These are phyloP conservation scores for Candida koratica DNA, from an alignment of 805 yeast species.

Conservation along the genomic window DNA sequence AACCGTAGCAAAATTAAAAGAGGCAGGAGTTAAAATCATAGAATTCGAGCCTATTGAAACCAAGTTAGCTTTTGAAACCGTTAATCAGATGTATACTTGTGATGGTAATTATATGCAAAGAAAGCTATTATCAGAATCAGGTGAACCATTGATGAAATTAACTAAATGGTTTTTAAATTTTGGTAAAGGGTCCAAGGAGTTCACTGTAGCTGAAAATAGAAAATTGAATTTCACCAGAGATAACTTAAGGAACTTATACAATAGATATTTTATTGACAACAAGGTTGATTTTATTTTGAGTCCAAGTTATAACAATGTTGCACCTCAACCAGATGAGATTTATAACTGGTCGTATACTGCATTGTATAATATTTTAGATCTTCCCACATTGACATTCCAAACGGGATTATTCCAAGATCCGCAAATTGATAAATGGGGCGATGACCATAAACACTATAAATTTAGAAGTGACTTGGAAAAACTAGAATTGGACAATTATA, in stretches of 20 bases:
- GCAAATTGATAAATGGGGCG: conserved; percentile 45
- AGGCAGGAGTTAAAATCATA: conserved; percentile 56
- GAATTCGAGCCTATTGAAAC: conserved; percentile 57
- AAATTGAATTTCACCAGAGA: conserved; percentile 55
- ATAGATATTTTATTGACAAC: conserved; percentile 48
- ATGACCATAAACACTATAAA: conserved; percentile 24
- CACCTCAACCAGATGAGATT: conserved; percentile 61
- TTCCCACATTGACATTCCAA: conserved; percentile 64
- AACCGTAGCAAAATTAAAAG: conserved; percentile 50
- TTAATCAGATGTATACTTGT: conserved; percentile 50
- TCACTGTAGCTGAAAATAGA: conserved; percentile 51
- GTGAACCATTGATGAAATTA: conserved; percentile 65
- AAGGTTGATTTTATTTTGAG: conserved; percentile 63
- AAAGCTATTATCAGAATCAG: conserved; percentile 50
- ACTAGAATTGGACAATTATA: conserved; percentile 45
- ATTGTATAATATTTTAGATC: conserved; percentile 66
- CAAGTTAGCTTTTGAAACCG: conserved; percentile 56
- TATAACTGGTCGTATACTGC: conserved; percentile 81
- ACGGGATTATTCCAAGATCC: conserved; percentile 61
- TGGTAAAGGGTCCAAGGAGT: conserved; percentile 53
- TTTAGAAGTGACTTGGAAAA: conserved; percentile 47
- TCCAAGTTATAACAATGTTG: conserved; percentile 66
- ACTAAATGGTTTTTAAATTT: conserved; percentile 58
- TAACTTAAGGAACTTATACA: conserved; percentile 52
- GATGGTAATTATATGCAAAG: conserved; percentile 66